A percentile compares a stretch with the other conserved stretches of the same genome.
phyloP scores from a whole-genome alignment of 2,329 filamentous ascomycete species.

The Colletotrichum truncatum region DNA sequence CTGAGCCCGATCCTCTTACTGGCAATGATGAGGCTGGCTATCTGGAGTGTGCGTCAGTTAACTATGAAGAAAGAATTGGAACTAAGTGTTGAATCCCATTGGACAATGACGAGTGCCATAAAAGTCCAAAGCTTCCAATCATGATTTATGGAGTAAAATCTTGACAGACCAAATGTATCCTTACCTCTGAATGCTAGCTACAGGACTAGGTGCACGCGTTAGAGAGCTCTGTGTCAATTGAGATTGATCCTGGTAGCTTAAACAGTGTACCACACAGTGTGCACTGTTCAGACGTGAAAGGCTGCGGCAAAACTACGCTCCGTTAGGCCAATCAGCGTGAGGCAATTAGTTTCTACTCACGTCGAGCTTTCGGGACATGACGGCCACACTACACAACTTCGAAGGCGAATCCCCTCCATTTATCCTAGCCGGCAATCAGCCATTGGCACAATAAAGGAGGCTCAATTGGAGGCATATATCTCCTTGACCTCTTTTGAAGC shows the following conservation, averaged over 20 bases:
- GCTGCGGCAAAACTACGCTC: slow-evolving; percentile 10
- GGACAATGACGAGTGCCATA: not conserved
- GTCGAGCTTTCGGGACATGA: slow-evolving; percentile 31
- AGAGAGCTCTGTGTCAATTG: not conserved
- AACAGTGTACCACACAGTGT: not conserved
- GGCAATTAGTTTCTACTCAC: slow-evolving; percentile 4
- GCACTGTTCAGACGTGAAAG: slow-evolving; percentile 6
- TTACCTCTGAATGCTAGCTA: slow-evolving; percentile 2
- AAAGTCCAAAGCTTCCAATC: too few relatives aligned
- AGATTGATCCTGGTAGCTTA: not conserved
- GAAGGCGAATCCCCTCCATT: slow-evolving; percentile 31
- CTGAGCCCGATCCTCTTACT: slow-evolving; percentile 1
- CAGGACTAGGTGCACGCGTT: not conserved
- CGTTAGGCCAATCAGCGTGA: slow-evolving; percentile 28
- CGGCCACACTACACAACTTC: slow-evolving; percentile 24
- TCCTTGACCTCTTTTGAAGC: slow-evolving; percentile 38
- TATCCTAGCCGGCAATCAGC: slow-evolving; percentile 29
- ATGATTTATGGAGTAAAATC: not conserved
- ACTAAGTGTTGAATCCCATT: not conserved
- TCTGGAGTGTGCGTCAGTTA: slow-evolving; percentile 12
- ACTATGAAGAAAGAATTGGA: not conserved
- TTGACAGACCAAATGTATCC: not conserved
- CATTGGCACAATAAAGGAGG: slow-evolving; percentile 32
- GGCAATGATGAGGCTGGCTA: not conserved
- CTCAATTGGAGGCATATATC: slow-evolving; percentile 33